Conservation (phyloP, 208 protist genomes). For the Trypanosoma lewisi region DNA sequence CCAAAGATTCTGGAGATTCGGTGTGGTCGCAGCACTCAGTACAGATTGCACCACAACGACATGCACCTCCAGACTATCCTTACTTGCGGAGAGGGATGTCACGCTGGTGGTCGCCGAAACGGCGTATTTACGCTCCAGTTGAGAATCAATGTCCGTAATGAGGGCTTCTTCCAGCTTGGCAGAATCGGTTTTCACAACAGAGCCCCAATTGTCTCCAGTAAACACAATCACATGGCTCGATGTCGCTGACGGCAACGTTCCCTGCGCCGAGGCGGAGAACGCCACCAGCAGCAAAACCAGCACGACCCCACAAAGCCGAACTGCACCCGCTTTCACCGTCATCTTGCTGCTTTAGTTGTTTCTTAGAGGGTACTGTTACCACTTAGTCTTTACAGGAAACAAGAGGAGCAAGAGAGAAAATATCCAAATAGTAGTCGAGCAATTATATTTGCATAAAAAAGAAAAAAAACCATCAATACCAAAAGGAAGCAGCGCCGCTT, state of each 20-base stretch:
- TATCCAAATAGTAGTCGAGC: background rate
- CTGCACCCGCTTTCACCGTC: background rate
- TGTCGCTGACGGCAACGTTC: no score
- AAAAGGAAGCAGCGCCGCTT: no score
- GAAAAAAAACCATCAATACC: no score
- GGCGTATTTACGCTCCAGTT: constrained; percentile 5
- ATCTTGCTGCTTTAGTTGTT: background rate
- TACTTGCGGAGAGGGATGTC: background rate
- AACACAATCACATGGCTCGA: constrained; percentile 9
- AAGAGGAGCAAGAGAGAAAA: background rate
- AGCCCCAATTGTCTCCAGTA: constrained; percentile 2
- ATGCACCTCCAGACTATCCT: background rate
- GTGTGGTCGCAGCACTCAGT: background rate
- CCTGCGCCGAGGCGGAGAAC: background rate
- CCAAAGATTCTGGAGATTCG: constrained; percentile 14
- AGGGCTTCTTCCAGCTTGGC: background rate
- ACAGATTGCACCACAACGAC: constrained; percentile 10
- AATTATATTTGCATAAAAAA: background rate
- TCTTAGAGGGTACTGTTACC: background rate
- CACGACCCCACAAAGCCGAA: background rate
- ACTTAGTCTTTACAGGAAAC: background rate
- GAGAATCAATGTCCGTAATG: background rate
- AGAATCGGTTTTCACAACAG: background rate
- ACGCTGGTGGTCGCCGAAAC: constrained; percentile 10
- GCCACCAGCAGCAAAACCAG: background rate